Conservation (phyloP, 306 rosid species). For the Cicer pinnatifidum region DNA sequence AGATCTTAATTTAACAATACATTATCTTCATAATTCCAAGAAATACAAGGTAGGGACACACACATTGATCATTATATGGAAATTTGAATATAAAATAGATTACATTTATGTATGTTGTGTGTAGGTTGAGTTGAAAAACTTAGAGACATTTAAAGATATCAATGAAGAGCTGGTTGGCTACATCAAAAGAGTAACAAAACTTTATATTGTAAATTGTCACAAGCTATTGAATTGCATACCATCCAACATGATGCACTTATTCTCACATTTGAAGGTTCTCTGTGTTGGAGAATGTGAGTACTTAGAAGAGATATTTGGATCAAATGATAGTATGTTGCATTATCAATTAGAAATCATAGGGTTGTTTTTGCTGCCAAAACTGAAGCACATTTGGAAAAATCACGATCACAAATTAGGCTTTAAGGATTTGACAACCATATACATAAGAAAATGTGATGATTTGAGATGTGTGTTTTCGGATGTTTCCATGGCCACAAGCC, state of each 20-base stretch:
- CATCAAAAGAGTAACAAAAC: not conserved
- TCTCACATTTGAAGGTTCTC: not conserved
- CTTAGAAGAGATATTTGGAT: constrained; percentile 33
- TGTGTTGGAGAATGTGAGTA: not conserved
- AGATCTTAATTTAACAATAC: constrained; percentile 24
- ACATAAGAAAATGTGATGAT: not conserved
- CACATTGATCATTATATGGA: too few relatives aligned
- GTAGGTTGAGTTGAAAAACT: constrained; percentile 6
- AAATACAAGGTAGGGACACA: constrained; percentile 5
- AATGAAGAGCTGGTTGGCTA: not conserved
- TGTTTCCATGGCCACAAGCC: not conserved
- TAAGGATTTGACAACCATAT: fast-evolving
- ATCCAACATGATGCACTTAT: constrained; percentile 12
- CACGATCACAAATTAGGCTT: not conserved
- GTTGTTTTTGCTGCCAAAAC: not conserved
- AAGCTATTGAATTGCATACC: constrained; percentile 21
- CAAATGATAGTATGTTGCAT: not conserved
- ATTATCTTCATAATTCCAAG: not conserved
- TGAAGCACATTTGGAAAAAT: constrained; percentile 14
- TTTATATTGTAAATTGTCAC: not conserved
- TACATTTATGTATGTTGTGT: not conserved
- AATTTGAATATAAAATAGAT: too few relatives aligned
- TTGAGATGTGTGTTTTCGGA: constrained; percentile 30
- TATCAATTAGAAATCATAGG: fast-evolving
- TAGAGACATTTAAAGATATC: constrained; percentile 13